phyloP scores from a whole-genome alignment of 352 stramenopile species.

The Blastocystis hominis region DNA sequence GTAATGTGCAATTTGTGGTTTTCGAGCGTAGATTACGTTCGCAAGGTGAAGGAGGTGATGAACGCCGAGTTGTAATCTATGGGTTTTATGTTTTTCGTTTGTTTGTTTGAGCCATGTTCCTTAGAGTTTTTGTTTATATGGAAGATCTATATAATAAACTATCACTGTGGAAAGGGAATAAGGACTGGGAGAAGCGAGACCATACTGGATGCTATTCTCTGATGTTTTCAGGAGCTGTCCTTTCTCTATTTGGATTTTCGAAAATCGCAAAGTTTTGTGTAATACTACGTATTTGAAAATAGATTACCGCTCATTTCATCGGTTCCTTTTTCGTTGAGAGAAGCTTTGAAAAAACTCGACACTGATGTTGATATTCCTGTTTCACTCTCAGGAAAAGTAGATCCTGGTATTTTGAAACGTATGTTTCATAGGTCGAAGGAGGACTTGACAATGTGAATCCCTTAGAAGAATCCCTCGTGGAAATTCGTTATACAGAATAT shows the following conservation, averaged over 20 bases:
- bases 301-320: slow-evolving; percentile 1
- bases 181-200: background rate
- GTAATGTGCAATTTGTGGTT: background rate
- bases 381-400: background rate
- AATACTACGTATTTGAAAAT: background rate
- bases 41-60: slow-evolving; percentile 56
- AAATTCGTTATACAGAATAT: background rate
- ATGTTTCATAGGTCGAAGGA: background rate
- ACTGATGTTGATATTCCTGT: background rate
- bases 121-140: too few relatives aligned
- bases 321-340: background rate
- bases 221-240: slow-evolving; percentile 21
- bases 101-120: background rate
- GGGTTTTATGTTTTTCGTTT: background rate
- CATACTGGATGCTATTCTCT: background rate
- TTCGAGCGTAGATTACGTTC: slow-evolving; percentile 30
- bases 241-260: background rate
- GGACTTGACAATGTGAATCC: background rate
- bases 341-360: slow-evolving; percentile 3
- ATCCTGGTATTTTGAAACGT: too few relatives aligned
- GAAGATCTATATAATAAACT: too few relatives aligned
- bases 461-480: background rate
- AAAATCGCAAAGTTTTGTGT: background rate
- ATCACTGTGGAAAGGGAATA: background rate
- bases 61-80: slow-evolving; percentile 43